Evolutionary conservation across 495 filamentous ascomycete genomes (phyloP).

Genomic region (Eremomyces bilateralis): DNA sequence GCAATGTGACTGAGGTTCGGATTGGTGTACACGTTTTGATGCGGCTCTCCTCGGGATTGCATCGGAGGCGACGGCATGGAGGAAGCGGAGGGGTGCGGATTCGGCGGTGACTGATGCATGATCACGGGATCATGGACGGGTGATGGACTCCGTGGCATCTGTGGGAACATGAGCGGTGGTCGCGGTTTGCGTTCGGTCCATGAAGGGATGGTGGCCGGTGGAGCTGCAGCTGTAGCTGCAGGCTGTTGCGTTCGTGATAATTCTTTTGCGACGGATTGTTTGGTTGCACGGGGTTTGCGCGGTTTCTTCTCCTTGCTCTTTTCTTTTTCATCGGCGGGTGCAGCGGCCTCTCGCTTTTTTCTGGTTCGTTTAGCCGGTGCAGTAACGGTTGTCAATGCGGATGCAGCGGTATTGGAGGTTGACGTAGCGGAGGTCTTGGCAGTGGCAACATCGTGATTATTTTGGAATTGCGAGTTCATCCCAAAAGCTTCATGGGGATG

Average conservation of each 20-base stretch:
- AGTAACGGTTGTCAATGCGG: conserved; percentile 2
- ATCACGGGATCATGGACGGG: no score
- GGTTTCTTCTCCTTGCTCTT: conserved; percentile 26
- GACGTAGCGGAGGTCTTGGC: conserved; percentile 5
- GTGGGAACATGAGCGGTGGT: no score
- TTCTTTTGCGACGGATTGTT: conserved; percentile 30
- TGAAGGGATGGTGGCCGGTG: not conserved
- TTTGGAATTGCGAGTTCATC: no score
- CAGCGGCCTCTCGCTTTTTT: conserved; percentile 10
- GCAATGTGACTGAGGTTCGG: conserved; percentile 2
- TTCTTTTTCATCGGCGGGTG: conserved; percentile 17
- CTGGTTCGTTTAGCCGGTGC: conserved; percentile 7
- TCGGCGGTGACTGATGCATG: not conserved
- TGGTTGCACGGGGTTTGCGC: conserved; percentile 31
- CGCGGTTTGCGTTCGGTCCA: no score
- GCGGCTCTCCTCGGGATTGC: not conserved
- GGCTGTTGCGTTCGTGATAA: conserved; percentile 18
- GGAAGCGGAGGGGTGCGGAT: not conserved
- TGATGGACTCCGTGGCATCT: no score
- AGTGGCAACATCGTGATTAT: no score
- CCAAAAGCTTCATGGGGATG: no score
- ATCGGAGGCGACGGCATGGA: not conserved
- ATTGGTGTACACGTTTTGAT: conserved; percentile 4
- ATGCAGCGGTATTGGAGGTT: conserved; percentile 3
- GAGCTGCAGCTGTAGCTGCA: conserved; percentile 8